These are phyloP conservation scores for Collybia sordida DNA, from an alignment of 768 basidiomycete genomes.

Conservation along the genomic window DNA sequence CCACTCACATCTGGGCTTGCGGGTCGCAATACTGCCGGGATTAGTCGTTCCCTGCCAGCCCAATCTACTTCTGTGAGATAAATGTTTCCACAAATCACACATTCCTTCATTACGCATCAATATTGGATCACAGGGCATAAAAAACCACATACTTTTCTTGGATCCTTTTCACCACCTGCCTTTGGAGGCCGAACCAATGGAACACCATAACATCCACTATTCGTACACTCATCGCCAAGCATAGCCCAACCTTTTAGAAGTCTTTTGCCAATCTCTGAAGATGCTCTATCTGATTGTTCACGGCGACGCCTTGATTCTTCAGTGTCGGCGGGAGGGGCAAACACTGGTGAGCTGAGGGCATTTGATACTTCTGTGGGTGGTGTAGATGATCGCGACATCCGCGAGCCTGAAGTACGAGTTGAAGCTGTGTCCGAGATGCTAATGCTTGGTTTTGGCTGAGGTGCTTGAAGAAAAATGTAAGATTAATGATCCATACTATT, in stretches of 20 bases:
- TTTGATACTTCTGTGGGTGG: conserved; percentile 77
- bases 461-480: conserved; percentile 3
- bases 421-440: conserved; percentile 28
- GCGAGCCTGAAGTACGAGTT: conserved; percentile 48
- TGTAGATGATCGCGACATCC: conserved; percentile 64
- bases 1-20: conserved; percentile 2
- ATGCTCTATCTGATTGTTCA: conserved; percentile 80
- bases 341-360: conserved; percentile 57
- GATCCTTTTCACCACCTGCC: conserved; percentile 56
- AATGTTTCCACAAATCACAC: conserved; percentile 67
- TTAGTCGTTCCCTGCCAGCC: conserved; percentile 46
- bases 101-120: conserved; percentile 51
- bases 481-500: conserved; percentile 1
- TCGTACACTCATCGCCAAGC: conserved; percentile 85
- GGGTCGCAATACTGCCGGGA: conserved; percentile 18
- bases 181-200: conserved; percentile 84
- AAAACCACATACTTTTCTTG: conserved; percentile 53
- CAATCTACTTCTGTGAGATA: conserved; percentile 57
- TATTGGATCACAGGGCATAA: background rate
- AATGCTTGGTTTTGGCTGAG: conserved; percentile 8
- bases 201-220: conserved; percentile 66
- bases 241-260: conserved; percentile 85
- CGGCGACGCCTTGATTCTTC: conserved; percentile 67
- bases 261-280: conserved; percentile 74
- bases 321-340: conserved; percentile 64